Evolutionary conservation across 495 filamentous ascomycete species (phyloP).

Genomic region (Podospora bellae-mahoneyi): DNA sequence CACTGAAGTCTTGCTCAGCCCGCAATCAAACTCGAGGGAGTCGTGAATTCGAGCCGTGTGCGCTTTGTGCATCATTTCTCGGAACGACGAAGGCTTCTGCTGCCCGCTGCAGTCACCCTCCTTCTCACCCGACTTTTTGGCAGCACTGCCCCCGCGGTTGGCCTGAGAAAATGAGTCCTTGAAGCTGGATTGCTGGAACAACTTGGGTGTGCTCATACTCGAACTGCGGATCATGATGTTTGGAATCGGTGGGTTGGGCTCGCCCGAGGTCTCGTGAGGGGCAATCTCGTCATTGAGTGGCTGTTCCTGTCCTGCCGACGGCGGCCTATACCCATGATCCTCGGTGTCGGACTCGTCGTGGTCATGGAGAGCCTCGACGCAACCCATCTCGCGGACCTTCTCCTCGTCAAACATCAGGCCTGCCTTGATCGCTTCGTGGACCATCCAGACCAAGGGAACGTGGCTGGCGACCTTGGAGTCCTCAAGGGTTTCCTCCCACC

Average conservation of each 20-base stretch:
- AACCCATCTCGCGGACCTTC: conserved; percentile 65
- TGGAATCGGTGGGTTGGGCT: conserved; percentile 23
- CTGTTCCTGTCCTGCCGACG: not conserved
- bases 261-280: not conserved
- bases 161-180: not conserved
- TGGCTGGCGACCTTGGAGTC: conserved; percentile 66
- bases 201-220: conserved; percentile 28
- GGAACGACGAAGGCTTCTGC: conserved; percentile 41
- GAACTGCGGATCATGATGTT: conserved; percentile 38
- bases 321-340: conserved; percentile 6
- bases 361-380: conserved; percentile 37
- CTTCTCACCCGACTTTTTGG: not conserved
- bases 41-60: conserved; percentile 69
- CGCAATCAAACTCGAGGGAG: conserved; percentile 65
- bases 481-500: conserved; percentile 67
- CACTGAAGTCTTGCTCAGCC: conserved; percentile 56
- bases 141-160: not conserved
- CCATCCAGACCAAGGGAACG: conserved; percentile 79
- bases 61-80: conserved; percentile 55
- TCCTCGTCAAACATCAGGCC: conserved; percentile 67
- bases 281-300: not conserved
- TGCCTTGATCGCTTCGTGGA: conserved; percentile 70
- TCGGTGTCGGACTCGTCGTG: not conserved
- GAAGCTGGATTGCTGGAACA: conserved; percentile 21
- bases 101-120: conserved; percentile 1